Base-by-base conservation (phyloP, 495 filamentous ascomycete species). In the Daldinia loculata region DNA sequence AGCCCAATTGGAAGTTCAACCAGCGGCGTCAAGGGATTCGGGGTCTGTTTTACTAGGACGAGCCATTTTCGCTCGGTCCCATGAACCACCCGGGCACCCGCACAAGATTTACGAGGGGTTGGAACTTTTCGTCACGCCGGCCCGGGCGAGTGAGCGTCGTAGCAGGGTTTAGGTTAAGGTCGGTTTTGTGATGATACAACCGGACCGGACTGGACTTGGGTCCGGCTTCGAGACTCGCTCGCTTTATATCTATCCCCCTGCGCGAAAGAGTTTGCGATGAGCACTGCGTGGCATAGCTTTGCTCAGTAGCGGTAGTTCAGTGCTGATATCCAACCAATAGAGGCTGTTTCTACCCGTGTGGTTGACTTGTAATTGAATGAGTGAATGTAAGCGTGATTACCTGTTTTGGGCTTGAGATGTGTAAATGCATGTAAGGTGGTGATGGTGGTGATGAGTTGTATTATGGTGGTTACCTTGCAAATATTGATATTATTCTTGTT, bases 311-410 rank as follows among this genome's bases (percentile, higher is more conserved):
- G 24, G 66, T 76, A 72, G 71, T 64, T 14, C 58, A 67, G 71
- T 60, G 71, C 71, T 70, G 61, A 72, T 74, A 76, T 64, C 60
- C 51, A 72, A 41, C 48, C 66, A 71, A 64, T 69, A 61, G 34
- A 76, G 56, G 62, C 71, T 63, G 68, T 66, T 62, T 72, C 71
- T 76, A 74, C 65, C 66, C 60, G 19, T 52, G 24, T 11, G 27
- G 32, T 17, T 17, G 24, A 24, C 11, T 30, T 30, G 2, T 9
- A 27, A 52, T 17, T 52, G 43, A 48, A 9, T 48, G 19, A 36
- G 12, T 36, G 34, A 14, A 36, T 4, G 43, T 48, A 48, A 1
- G 9, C 4, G 43, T 48, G 43, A 48, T 22, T 24, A 41, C n/a
- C n/a, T n/a, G 39, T 41, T 39, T 14, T 17, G 39, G 15, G 6